A percentile compares a stretch with the other conserved stretches of the same genome.
phyloP scores from a whole-genome alignment of 345 rosid species.

The Arabidopsis suecica region DNA sequence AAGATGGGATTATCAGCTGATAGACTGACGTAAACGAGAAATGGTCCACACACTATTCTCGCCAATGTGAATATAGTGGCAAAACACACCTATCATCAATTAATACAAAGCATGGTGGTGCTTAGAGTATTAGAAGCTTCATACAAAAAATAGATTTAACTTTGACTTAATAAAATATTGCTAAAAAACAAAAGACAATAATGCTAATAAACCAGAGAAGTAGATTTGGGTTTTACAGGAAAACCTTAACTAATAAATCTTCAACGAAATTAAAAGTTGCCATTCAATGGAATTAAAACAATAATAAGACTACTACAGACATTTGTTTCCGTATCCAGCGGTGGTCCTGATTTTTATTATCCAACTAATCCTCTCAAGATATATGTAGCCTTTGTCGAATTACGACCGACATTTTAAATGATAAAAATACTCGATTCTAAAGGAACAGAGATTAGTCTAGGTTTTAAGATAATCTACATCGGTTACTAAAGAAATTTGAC shows the following conservation, averaged over 20 bases:
- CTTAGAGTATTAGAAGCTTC: background rate
- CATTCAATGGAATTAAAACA: too few relatives aligned
- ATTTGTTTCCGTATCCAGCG: too few relatives aligned
- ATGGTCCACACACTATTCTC: constrained; percentile 48
- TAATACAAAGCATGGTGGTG: background rate
- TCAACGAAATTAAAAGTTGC: background rate
- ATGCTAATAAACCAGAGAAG: background rate
- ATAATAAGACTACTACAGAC: too few relatives aligned
- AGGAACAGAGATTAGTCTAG: background rate
- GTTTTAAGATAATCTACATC: background rate
- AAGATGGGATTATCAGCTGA: constrained; percentile 45
- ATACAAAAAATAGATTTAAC: background rate
- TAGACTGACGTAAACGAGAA: constrained; percentile 42
- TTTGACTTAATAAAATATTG: background rate
- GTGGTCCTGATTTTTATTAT: too few relatives aligned
- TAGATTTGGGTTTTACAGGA: background rate
- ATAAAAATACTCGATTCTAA: background rate
- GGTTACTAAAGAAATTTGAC: background rate
- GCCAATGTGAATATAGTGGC: constrained; percentile 46
- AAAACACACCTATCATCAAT: constrained; percentile 41
- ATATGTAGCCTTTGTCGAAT: too few relatives aligned
- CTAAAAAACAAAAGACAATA: background rate
- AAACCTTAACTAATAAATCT: background rate
- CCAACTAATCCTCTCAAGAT: too few relatives aligned
- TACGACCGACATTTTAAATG: background rate